A percentile compares a stretch with the other conserved stretches of the same genome.
Evolutionary conservation across 768 basidiomycete genomes (phyloP).

Genomic region (Russula dissimulans): DNA sequence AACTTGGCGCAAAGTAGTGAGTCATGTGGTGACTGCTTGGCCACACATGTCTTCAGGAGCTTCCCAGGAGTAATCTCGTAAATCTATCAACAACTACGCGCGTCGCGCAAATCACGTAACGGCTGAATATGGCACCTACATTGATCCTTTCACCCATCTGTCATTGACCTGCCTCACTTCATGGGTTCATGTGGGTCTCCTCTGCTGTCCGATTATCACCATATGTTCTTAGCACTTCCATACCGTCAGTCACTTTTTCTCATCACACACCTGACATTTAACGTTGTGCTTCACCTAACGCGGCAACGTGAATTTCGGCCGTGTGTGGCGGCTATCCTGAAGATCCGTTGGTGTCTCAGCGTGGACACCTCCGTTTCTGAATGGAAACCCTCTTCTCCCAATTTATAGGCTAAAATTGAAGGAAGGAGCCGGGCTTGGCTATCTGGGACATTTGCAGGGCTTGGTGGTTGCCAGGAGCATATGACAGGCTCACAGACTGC

Average conservation of each 20-base stretch:
- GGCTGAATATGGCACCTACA: neutral
- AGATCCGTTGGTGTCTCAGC: too few species aligned
- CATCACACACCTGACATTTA: neutral
- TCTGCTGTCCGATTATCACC: conserved; percentile 1
- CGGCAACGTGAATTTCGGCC: neutral
- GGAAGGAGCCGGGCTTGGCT: neutral
- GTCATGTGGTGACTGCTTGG: conserved; percentile 10
- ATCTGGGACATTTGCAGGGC: neutral
- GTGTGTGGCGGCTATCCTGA: neutral
- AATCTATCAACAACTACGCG: neutral
- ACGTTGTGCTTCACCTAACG: neutral
- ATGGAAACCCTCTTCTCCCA: too few species aligned
- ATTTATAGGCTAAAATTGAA: neutral
- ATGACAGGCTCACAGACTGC: neutral
- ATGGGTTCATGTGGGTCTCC: neutral
- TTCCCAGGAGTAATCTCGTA: neutral
- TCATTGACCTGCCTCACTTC: neutral
- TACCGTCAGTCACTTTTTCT: neutral
- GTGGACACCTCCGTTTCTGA: neutral
- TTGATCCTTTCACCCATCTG: neutral
- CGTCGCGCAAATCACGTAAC: conserved; percentile 1
- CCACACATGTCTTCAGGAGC: neutral
- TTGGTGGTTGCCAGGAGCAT: neutral
- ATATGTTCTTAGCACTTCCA: neutral
- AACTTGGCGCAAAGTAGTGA: neutral